phyloP scores from a whole-genome alignment of 352 stramenopile species.

The Globisporangium echinulatum region DNA sequence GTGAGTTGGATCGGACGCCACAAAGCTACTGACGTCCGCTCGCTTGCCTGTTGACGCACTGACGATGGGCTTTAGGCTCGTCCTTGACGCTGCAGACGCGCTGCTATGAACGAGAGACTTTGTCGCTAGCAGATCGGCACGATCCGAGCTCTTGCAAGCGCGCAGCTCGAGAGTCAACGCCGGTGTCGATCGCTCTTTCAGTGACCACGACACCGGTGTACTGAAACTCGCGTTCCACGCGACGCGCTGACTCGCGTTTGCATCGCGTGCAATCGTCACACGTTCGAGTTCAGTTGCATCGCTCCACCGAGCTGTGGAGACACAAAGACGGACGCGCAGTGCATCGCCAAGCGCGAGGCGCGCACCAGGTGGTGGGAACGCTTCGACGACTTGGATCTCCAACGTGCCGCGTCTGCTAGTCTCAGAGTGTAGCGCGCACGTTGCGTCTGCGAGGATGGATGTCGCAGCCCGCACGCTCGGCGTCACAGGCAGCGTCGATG shows the following conservation, averaged over 20 bases:
- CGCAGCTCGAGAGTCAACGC: conserved; percentile 2
- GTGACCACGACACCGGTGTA: conserved; percentile 5
- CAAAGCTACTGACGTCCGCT: background rate
- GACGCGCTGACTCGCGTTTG: background rate
- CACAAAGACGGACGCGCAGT: background rate
- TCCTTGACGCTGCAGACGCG: no score
- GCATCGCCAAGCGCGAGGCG: background rate
- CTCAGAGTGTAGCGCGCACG: background rate
- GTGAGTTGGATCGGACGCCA: no score
- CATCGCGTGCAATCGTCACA: background rate
- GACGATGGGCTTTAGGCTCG: background rate
- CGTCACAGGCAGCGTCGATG: background rate
- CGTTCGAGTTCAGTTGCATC: conserved; percentile 1
- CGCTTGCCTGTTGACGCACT: background rate
- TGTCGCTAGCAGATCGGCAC: background rate
- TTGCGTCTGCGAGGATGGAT: conserved; percentile 4
- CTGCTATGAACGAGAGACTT: background rate
- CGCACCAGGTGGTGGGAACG: conserved; percentile 3
- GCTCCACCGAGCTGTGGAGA: conserved; percentile 3
- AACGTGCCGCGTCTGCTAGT: conserved; percentile 4
- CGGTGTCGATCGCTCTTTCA: conserved; percentile 5
- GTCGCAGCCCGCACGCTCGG: background rate
- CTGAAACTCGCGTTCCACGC: conserved; percentile 5
- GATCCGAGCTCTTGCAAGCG: background rate
- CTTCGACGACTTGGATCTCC: conserved; percentile 5